Evolutionary conservation across 192 early-diverging fungal genomes (phyloP).

Genomic region (Backusella parvicylindrica): DNA sequence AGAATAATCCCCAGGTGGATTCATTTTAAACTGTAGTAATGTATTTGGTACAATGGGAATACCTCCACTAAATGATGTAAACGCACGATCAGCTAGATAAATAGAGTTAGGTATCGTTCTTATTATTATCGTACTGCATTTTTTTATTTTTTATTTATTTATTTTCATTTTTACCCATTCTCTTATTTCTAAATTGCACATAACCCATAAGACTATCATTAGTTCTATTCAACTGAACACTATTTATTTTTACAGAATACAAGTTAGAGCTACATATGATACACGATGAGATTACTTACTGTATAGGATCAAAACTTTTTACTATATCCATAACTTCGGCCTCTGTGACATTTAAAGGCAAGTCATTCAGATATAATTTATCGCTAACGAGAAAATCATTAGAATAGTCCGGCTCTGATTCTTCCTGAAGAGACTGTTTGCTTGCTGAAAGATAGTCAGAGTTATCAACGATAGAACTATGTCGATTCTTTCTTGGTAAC

Average conservation of each 20-base stretch:
- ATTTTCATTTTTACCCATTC: slow-evolving; percentile 21
- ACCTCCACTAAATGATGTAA: slow-evolving; percentile 34
- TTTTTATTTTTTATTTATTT: slow-evolving; percentile 1
- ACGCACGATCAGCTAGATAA: slow-evolving; percentile 41
- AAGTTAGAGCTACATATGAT: background rate
- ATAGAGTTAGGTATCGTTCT: background rate
- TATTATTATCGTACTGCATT: background rate
- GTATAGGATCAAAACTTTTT: slow-evolving; percentile 15
- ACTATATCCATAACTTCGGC: slow-evolving; percentile 28
- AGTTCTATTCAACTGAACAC: slow-evolving; percentile 7
- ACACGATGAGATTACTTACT: slow-evolving; percentile 13
- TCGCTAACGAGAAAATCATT: slow-evolving; percentile 14
- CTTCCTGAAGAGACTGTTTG: background rate
- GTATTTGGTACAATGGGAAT: slow-evolving; percentile 13
- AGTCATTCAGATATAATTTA: slow-evolving; percentile 18
- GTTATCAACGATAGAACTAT: background rate
- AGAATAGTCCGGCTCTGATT: background rate
- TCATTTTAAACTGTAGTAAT: slow-evolving; percentile 20
- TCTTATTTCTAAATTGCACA: slow-evolving; percentile 27
- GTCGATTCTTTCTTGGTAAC: slow-evolving; percentile 13
- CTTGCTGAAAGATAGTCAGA: background rate
- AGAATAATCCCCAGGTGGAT: slow-evolving; percentile 16
- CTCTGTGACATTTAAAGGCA: slow-evolving; percentile 19
- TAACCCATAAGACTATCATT: slow-evolving; percentile 9
- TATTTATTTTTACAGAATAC: background rate